Evolutionary conservation across 2,329 filamentous ascomycete species (phyloP), one percentile per base, ranked within the genome.

Genomic region (Dactylonectria estremocensis): DNA sequence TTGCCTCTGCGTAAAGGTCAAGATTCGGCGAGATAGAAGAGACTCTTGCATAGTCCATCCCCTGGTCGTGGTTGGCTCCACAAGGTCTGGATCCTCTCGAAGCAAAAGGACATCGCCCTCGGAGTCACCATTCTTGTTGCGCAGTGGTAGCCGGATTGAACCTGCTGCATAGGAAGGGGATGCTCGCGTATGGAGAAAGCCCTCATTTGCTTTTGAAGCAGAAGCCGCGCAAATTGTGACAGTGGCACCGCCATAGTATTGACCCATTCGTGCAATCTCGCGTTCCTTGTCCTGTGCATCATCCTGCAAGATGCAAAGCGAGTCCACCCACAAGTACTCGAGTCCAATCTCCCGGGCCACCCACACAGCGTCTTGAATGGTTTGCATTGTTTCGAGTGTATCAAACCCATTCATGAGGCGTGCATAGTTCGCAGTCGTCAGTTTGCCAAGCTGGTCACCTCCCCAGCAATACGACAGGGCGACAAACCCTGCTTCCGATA

Each of bases 241-340:
- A 4, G 52, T 31, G 8, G 64, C 48, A 37, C 37, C 24, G 16
- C 59, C 48, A 35, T 67, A 67, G 28, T 67, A 67, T n/a, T n/a
- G 28, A 6, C 53, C 67, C 69, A 72, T 73, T 11, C 58, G 57
- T 13, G 55, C 52, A n/a, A 69, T 69, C 52, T 73, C 61, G 8
- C 28, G n/a, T 24, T 28, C 48, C 45, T 69, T 68, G 35, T 62
- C 64, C 6, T 5, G n/a, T 14, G 53, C 28, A 13, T 63, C 37
- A 35, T 74, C 69, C 40, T 73, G 70, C 16, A 65, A 22, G 0
- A 74, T 71, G 56, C 72, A 74, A 9, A 72, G 52, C 2, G 62
- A 31, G 20, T 74, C 72, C 10, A 74, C 60, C 71, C 72, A 74
- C 9, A 74, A 31, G 50, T 72, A 72, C n/a, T 40, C 40, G 3